A percentile compares a stretch with the other conserved stretches of the same genome.
phyloP scores from a whole-genome alignment of 257 asterid species.

The Cruciata laevipes region DNA sequence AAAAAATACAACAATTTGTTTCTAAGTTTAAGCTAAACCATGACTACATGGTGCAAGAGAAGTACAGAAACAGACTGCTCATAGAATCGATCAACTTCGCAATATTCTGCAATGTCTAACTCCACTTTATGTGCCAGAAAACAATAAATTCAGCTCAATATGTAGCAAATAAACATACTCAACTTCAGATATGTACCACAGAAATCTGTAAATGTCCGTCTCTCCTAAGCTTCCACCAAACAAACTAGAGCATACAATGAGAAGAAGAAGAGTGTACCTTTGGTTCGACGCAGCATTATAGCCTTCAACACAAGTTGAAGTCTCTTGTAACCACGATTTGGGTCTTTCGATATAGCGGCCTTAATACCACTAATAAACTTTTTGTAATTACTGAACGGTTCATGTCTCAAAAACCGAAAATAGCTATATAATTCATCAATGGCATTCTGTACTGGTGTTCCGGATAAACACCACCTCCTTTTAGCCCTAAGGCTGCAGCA shows the following conservation, averaged over 20 bases:
- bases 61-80: not conserved
- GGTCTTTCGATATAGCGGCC: constrained; percentile 59
- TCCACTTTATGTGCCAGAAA: not conserved
- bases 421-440: constrained; percentile 93
- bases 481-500: constrained; percentile 98
- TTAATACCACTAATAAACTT: constrained; percentile 55
- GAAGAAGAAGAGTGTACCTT: constrained; percentile 43
- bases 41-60: not conserved
- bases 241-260: not conserved
- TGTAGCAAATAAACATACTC: not conserved
- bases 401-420: constrained; percentile 89
- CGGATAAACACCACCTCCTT: constrained; percentile 98
- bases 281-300: constrained; percentile 96
- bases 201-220: not conserved
- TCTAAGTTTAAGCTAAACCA: not conserved
- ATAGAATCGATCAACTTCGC: not conserved
- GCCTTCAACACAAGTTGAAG: constrained; percentile 75
- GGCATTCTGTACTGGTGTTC: constrained; percentile 97
- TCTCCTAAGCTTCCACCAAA: not conserved
- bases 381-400: constrained; percentile 82
- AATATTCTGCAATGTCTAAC: not conserved
- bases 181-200: not conserved
- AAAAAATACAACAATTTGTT: not conserved
- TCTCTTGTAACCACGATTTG: constrained; percentile 69
- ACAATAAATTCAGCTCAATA: not conserved